Evolutionary conservation across 306 rosid genomes (phyloP).

Genomic region (Vicia villosa): DNA sequence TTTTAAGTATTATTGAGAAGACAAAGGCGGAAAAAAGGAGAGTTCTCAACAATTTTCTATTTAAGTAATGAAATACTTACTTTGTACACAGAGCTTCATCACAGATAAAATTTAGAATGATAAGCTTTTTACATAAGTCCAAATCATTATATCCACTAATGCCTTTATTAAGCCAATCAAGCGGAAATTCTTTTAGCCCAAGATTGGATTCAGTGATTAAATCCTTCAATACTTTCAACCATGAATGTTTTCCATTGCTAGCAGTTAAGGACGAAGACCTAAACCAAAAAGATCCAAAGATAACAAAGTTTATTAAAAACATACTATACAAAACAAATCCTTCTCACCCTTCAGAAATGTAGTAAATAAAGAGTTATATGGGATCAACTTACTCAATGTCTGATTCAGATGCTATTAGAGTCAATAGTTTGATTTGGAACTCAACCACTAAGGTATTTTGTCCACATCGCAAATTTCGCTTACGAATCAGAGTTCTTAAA

Average conservation of each 20-base stretch:
- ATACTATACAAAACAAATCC: neutral
- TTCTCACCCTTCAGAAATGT: neutral
- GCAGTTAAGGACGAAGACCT: slow-evolving; percentile 37
- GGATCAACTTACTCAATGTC: slow-evolving; percentile 33
- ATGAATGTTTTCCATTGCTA: slow-evolving; percentile 33
- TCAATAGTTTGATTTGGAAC: slow-evolving; percentile 38
- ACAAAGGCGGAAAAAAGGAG: neutral
- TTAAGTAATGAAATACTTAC: slow-evolving; percentile 35
- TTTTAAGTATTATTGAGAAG: neutral
- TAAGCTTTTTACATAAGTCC: slow-evolving; percentile 39
- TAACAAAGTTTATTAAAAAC: neutral
- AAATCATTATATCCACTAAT: slow-evolving; percentile 30
- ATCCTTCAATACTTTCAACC: slow-evolving; percentile 40
- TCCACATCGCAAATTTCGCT: slow-evolving; percentile 21
- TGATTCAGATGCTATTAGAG: slow-evolving; percentile 33
- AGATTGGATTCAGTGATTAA: slow-evolving; percentile 29
- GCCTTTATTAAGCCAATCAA: slow-evolving; percentile 34
- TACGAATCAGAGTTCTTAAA: slow-evolving; percentile 35
- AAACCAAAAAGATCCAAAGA: slow-evolving; percentile 12
- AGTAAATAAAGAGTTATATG: neutral
- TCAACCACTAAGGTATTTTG: slow-evolving; percentile 29
- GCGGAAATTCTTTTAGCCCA: slow-evolving; percentile 34
- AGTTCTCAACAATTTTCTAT: slow-evolving; percentile 7
- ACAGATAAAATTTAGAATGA: slow-evolving; percentile 44
- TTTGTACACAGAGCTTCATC: slow-evolving; percentile 45